These are phyloP conservation scores for Sporisorium exsertum DNA, from an alignment of 1,284 basidiomycete genomes.

Conservation along the genomic window DNA sequence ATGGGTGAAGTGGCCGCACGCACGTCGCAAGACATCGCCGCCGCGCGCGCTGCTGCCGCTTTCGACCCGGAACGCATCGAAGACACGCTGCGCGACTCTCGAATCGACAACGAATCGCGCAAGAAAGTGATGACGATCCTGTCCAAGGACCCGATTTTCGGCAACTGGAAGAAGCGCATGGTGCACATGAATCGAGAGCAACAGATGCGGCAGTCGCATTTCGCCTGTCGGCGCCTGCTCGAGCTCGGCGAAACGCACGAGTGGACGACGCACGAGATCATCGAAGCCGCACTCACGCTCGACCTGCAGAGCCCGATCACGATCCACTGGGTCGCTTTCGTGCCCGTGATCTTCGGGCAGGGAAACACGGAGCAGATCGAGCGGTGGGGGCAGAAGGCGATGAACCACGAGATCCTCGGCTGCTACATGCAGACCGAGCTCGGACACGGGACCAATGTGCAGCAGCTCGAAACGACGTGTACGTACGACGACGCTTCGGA, in stretches of 20 bases:
- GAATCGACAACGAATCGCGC: conserved; percentile 60
- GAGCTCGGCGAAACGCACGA: conserved; percentile 56
- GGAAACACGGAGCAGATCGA: conserved; percentile 60
- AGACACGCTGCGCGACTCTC: conserved; percentile 56
- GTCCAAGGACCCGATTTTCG: conserved; percentile 57
- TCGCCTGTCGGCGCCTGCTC: conserved; percentile 59
- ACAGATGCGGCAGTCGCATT: conserved; percentile 61
- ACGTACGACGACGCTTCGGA: conserved; percentile 78
- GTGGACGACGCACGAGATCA: conserved; percentile 61
- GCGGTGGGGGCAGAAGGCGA: conserved; percentile 59
- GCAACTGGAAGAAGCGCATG: conserved; percentile 64
- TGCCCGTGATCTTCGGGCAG: conserved; percentile 65
- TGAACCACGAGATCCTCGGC: conserved; percentile 65
- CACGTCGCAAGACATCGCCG: conserved; percentile 52
- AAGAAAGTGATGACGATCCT: conserved; percentile 52
- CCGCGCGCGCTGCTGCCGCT: conserved; percentile 41
- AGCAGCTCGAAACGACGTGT: conserved; percentile 79
- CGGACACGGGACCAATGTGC: conserved; percentile 75
- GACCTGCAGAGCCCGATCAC: conserved; percentile 60
- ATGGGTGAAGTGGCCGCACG: conserved; percentile 55
- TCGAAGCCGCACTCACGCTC: conserved; percentile 59
- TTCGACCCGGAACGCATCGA: conserved; percentile 61
- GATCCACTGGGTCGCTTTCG: conserved; percentile 65
- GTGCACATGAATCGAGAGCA: conserved; percentile 64
- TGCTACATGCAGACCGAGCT: conserved; percentile 71